Evolutionary conservation across 306 rosid species (phyloP).

Genomic region (Gastrolobium bilobum): DNA sequence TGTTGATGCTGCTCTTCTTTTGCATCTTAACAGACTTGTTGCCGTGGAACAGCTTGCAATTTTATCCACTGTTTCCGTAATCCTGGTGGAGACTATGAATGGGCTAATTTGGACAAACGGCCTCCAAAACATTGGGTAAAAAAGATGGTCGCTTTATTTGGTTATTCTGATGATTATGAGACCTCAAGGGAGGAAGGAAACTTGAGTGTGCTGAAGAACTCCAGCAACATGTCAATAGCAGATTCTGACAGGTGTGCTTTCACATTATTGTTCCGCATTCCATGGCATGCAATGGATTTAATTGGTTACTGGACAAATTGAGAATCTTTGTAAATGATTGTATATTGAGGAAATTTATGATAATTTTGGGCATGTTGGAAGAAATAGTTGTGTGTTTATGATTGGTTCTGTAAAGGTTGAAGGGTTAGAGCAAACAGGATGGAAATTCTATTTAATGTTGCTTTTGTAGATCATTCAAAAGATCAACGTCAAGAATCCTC

Average conservation of each 20-base stretch:
- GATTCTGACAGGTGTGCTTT: conserved; percentile 69
- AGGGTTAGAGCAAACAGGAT: conserved; percentile 17
- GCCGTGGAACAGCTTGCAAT: conserved; percentile 92
- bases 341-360: background rate
- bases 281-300: conserved; percentile 25
- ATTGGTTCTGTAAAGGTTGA: conserved; percentile 10
- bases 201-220: conserved; percentile 47
- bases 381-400: background rate
- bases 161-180: conserved; percentile 68
- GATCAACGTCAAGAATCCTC: conserved; percentile 27
- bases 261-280: conserved; percentile 1
- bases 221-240: conserved; percentile 49
- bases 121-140: conserved; percentile 87
- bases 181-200: conserved; percentile 52
- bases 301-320: conserved; percentile 33
- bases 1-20: conserved; percentile 31
- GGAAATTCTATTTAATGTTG: conserved; percentile 6
- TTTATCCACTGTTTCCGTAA: conserved; percentile 94
- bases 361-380: conserved; percentile 31
- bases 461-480: conserved; percentile 21
- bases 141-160: conserved; percentile 83
- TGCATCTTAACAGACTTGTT: conserved; percentile 76
- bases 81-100: conserved; percentile 96
- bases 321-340: conserved; percentile 18
- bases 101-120: conserved; percentile 93